Base-by-base conservation (phyloP, 208 protist species). In the Leishmania turanica region DNA sequence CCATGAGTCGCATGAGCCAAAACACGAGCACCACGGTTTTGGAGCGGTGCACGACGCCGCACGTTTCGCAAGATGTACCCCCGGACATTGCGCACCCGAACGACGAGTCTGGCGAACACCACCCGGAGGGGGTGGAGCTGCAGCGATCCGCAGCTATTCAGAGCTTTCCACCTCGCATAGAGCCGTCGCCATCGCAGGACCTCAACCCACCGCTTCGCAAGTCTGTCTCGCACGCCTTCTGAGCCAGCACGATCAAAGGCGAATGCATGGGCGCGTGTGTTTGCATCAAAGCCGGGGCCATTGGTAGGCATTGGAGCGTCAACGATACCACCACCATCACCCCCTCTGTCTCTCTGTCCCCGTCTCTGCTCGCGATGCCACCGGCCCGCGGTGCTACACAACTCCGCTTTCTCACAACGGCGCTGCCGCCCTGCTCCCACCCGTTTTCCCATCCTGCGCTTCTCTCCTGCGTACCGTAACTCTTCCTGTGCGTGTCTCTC, bases 181-280 rank as follows among this genome's bases (percentile, higher is more conserved):
- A 93, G 70, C 93, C 91, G 13, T 92, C 88, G 17, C 93, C 93
- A 8, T 81, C 87, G n/a, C 91, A 91, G 74, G 93, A 97, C 82
- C 58, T 73, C 13, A 88, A 96, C 84, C 93, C 90, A 60, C 93
- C 93, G 13, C 83, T 88, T 40, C 89, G 92, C 76, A 97, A 97
- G 80, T 91, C 90, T 13, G 71, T 92, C 47, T 88, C 88, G 1
- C 84, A 88, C 54, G 56, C 73, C 17, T 85, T 91, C 58, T 89
- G 77, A 84, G 62, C 31, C 24, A 27, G 68, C 49, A 2, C 37
- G 21, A 37, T 27, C 13, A 31, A 78, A 42, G 27, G 9, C 34
- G 27, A 37, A 71, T 76, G 51, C 34, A n/a, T 60, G 71, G 27
- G 71, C 0, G 51, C 42, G 34, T 73, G 65, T 47, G 27, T 27